A percentile compares a stretch with the other conserved stretches of the same genome.
phyloP scores from a whole-genome alignment of 2,329 filamentous ascomycete species.

The Bisporella sp. region DNA sequence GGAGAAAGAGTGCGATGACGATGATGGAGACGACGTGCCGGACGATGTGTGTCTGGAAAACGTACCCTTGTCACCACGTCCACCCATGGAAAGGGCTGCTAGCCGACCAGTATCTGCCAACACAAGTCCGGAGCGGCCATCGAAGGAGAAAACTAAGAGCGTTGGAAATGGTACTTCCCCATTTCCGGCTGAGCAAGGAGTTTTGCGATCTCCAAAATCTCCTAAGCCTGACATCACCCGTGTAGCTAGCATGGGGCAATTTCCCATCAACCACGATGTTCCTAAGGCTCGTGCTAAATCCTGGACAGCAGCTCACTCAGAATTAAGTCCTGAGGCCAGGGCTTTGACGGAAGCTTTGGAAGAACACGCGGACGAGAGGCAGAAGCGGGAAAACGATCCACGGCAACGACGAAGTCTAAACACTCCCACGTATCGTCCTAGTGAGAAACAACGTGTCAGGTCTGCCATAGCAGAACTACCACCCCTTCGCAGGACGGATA shows the following conservation, averaged over 20 bases:
- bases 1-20: constrained; percentile 69
- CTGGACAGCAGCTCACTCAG: constrained; percentile 64
- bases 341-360: constrained; percentile 75
- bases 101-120: constrained; percentile 45
- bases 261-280: constrained; percentile 45
- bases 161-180: constrained; percentile 57
- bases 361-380: constrained; percentile 63
- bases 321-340: constrained; percentile 66
- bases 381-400: constrained; percentile 33
- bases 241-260: constrained; percentile 39
- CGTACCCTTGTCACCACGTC: constrained; percentile 72
- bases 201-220: constrained; percentile 35
- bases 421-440: constrained; percentile 29
- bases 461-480: constrained; percentile 62
- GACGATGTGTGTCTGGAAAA: constrained; percentile 76
- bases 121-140: constrained; percentile 22
- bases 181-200: constrained; percentile 51
- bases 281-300: constrained; percentile 58
- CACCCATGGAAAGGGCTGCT: constrained; percentile 45
- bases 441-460: constrained; percentile 49
- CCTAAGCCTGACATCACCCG: constrained; percentile 30
- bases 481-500: constrained; percentile 50
- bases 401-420: constrained; percentile 22
- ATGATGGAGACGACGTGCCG: constrained; percentile 72
- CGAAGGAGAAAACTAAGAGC: constrained; percentile 22